Evolutionary conservation across 345 rosid species (phyloP).

Genomic region (Acer negundo): DNA sequence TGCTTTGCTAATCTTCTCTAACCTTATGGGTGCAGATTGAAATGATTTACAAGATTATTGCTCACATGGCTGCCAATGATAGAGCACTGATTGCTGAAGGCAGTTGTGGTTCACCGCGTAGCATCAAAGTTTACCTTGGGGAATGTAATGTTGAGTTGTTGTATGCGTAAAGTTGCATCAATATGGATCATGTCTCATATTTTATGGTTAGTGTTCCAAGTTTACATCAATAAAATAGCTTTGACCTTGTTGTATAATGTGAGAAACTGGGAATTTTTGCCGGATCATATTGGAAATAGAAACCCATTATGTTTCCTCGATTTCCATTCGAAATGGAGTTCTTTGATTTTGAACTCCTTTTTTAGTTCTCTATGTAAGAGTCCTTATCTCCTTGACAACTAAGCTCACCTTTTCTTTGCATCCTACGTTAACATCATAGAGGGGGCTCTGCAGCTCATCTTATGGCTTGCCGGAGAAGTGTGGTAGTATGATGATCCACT

Average conservation of each 20-base stretch:
- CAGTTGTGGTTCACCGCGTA: conserved; percentile 88
- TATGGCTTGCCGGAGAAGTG: not conserved
- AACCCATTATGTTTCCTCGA: not conserved
- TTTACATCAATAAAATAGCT: conserved; percentile 22
- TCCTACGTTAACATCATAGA: no score
- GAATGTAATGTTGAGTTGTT: conserved; percentile 82
- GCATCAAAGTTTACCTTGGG: conserved; percentile 80
- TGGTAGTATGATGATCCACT: not conserved
- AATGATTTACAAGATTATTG: conserved; percentile 94
- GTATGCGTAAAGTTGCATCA: conserved; percentile 38
- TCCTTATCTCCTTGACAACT: not conserved
- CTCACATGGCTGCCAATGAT: conserved; percentile 94
- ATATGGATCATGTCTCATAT: not conserved
- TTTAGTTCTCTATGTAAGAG: not conserved
- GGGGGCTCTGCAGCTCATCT: not conserved
- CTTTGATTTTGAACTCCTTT: not conserved
- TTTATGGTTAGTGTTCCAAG: conserved; percentile 16
- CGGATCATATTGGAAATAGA: not conserved
- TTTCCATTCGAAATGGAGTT: not conserved
- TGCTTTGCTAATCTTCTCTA: conserved; percentile 18
- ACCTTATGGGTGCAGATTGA: conserved; percentile 65
- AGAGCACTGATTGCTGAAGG: conserved; percentile 94
- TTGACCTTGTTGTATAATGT: not conserved
- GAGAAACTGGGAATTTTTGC: conserved; percentile 1
- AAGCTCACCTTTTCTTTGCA: not conserved